Evolutionary conservation across 768 basidiomycete species (phyloP).

Genomic region (Russula virescens): DNA sequence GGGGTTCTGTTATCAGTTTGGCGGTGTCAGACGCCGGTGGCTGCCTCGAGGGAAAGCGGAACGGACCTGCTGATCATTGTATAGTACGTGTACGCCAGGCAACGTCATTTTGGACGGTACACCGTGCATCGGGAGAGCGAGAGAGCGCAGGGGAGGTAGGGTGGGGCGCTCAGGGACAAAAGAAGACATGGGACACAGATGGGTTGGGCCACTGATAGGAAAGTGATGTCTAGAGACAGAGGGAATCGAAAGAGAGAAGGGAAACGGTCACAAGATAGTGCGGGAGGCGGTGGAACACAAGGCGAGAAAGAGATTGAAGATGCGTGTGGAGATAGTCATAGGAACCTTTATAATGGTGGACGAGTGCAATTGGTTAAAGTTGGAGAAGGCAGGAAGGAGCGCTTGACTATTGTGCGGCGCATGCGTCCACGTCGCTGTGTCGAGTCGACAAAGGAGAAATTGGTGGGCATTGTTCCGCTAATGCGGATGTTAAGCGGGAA

Average conservation of each 20-base stretch:
- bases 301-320: neutral
- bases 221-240: slow-evolving; percentile 4
- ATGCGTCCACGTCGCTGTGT: neutral
- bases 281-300: neutral
- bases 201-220: neutral
- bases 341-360: slow-evolving; percentile 17
- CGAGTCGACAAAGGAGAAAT: slow-evolving; percentile 4
- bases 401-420: slow-evolving; percentile 18
- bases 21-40: neutral
- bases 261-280: neutral
- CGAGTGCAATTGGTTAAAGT: neutral
- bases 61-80: slow-evolving; percentile 3
- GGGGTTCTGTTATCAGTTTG: slow-evolving; percentile 5
- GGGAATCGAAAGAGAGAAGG: neutral
- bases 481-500: slow-evolving; percentile 6
- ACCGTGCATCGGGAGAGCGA: slow-evolving; percentile 21
- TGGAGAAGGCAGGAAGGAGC: neutral
- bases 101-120: slow-evolving; percentile 8
- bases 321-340: neutral
- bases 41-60: neutral
- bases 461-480: slow-evolving; percentile 19
- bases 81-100: slow-evolving; percentile 14
- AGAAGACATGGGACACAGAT: slow-evolving; percentile 12
- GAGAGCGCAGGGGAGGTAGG: slow-evolving; percentile 20
- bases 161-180: slow-evolving; percentile 20